Evolutionary conservation across 768 basidiomycete species (phyloP).

Genomic region (Boletus pseudo-olivaceus): DNA sequence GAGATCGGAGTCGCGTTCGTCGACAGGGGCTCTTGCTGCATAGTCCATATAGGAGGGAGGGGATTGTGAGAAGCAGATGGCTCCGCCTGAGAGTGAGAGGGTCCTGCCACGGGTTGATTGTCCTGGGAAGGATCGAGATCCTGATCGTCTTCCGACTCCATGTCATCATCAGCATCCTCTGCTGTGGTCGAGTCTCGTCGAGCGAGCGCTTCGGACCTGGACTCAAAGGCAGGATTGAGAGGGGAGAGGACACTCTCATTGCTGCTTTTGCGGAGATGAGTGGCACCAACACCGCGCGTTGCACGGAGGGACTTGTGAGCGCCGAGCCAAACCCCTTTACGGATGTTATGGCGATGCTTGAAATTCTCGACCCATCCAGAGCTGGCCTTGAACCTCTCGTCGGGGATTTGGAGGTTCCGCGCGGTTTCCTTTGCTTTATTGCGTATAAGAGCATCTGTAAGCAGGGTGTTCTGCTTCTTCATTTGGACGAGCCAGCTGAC

Average conservation of each 20-base stretch:
- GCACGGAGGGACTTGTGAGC: conserved; percentile 35
- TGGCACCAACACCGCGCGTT: conserved; percentile 29
- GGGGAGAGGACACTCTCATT: conserved; percentile 36
- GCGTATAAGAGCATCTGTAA: conserved; percentile 65
- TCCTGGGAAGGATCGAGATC: conserved; percentile 27
- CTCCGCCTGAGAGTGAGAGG: conserved; percentile 29
- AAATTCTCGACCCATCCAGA: conserved; percentile 92
- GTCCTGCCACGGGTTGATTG: conserved; percentile 24
- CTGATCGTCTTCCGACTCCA: conserved; percentile 36
- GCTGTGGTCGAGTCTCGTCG: conserved; percentile 26
- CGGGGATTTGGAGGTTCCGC: conserved; percentile 47
- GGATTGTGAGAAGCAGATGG: conserved; percentile 27
- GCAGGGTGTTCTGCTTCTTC: conserved; percentile 41
- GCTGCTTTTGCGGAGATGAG: conserved; percentile 36
- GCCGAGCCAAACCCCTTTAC: conserved; percentile 57
- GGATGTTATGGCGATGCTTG: conserved; percentile 77
- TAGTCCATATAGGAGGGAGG: conserved; percentile 33
- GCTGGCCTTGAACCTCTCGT: conserved; percentile 86
- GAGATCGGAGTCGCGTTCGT: conserved; percentile 29
- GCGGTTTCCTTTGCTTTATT: conserved; percentile 68
- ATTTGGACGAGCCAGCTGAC: conserved; percentile 57
- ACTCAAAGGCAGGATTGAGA: conserved; percentile 39
- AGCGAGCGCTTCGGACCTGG: conserved; percentile 28
- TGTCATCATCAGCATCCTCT: conserved; percentile 34
- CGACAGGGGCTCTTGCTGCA: conserved; percentile 31